Base-by-base conservation (phyloP, 768 basidiomycete species). In the Myochromella boudieri region DNA sequence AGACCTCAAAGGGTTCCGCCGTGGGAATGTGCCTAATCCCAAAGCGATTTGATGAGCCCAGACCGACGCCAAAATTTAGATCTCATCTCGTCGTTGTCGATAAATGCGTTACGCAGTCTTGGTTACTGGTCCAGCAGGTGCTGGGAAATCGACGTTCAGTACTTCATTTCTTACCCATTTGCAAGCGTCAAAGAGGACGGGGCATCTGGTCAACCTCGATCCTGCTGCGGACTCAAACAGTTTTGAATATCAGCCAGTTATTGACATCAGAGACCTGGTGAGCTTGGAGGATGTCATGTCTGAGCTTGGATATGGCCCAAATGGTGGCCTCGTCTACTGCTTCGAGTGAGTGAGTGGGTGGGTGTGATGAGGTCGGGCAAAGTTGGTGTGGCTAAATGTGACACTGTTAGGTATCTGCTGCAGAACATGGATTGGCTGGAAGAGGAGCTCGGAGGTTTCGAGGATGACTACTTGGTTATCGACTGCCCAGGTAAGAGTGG, bases 391-490 rank as follows among this genome's bases (percentile, higher is more conserved):
- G 37, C 21, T 49, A 21, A 40, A 33, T 17, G 21, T 33, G 32
- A 34, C 14, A 12, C 14, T 24, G 38, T 18, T 49, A 99, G 97
- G 66, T 98, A 98, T 75, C 77, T 99, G 44, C 68, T 97, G 55
- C 82, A 98, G 63, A 97, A 99, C 60, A 88, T 99, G 71, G 97
- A 98, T 66, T 99, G 97, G 97, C 75, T 98, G 24, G 91, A 97
- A 57, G 95, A 98, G 61, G 91, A 95, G 59, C 77, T 99, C 2
- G 95, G 95, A 3, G 87, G 88, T 9, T 99, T 81, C 64, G 95
- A 97, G 22, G 88, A 97, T 59, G 97, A 99, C 68, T 99, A 98
- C 69, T 78, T 94, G 36, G 81, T 95, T 49, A 81, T 94, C 50
- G 93, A 95, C 69, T 95, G 92, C 57, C 92, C 93, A 55, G 91